Conservation (phyloP, 148 eudicot genomes). For the Nepenthes gracilis region DNA sequence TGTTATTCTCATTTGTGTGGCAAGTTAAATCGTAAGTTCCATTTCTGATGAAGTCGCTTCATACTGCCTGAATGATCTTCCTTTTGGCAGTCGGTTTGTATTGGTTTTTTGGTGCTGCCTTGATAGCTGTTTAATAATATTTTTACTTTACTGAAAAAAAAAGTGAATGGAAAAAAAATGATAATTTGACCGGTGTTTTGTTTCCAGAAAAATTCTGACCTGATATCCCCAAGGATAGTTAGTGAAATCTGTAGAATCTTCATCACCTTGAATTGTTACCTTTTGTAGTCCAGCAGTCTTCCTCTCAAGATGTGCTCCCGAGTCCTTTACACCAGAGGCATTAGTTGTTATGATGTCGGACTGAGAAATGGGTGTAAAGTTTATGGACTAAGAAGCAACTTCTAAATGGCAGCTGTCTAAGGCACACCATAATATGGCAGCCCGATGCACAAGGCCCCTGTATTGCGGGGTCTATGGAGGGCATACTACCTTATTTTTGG, state of each 20-base stretch:
- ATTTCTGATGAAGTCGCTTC: too few species aligned
- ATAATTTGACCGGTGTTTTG: not conserved
- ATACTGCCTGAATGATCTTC: too few species aligned
- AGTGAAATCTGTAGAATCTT: conserved; percentile 13
- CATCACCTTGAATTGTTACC: conserved; percentile 10
- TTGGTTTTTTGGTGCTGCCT: too few species aligned
- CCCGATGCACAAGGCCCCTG: too few species aligned
- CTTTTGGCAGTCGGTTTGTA: too few species aligned
- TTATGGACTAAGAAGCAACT: not conserved
- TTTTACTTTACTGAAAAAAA: too few species aligned
- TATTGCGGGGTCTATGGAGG: too few species aligned
- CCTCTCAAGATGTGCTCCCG: conserved; percentile 36
- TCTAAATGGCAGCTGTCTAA: not conserved
- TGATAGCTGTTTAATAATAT: too few species aligned
- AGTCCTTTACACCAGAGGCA: conserved; percentile 23
- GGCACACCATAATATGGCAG: too few species aligned
- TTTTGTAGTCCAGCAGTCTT: conserved; percentile 29
- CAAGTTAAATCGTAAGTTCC: too few species aligned
- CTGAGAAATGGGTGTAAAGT: not conserved
- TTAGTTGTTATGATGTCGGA: not conserved
- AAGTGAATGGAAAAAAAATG: not conserved
- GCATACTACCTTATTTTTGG: too few species aligned
- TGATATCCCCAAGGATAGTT: conserved; percentile 35
- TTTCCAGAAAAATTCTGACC: conserved; percentile 10
- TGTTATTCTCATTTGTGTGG: too few species aligned